phyloP scores from a whole-genome alignment of 2,329 filamentous ascomycete species.

The Colletotrichum nymphaeae region DNA sequence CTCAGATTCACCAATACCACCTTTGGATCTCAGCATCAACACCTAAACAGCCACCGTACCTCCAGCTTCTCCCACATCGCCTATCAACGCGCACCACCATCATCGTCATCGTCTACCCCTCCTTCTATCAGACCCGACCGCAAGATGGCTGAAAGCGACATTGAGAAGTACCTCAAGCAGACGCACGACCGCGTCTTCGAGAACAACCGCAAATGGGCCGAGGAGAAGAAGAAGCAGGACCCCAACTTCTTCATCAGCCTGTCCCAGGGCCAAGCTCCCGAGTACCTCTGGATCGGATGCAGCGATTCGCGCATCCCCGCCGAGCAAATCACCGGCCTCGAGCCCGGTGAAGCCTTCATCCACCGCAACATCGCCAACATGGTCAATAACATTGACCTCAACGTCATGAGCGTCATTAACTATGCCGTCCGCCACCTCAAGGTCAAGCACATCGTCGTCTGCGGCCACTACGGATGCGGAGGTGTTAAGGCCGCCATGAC shows the following conservation, averaged over 20 bases:
- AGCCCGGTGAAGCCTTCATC: conserved; percentile 92
- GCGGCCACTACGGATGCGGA: conserved; percentile 83
- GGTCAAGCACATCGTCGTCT: conserved; percentile 84
- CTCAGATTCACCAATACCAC: neutral
- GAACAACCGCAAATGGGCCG: conserved; percentile 75
- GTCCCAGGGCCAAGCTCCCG: conserved; percentile 72
- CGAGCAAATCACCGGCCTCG: conserved; percentile 83
- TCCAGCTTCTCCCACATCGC: conserved; percentile 16
- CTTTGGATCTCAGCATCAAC: neutral
- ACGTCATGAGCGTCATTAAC: conserved; percentile 83
- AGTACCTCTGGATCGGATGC: conserved; percentile 91
- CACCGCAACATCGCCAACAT: conserved; percentile 97
- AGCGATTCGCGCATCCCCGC: conserved; percentile 93
- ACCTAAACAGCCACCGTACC: neutral
- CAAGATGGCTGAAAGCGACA: conserved; percentile 37
- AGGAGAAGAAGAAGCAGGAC: conserved; percentile 66
- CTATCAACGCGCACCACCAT: neutral
- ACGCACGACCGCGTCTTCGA: conserved; percentile 76
- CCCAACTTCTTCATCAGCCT: conserved; percentile 75
- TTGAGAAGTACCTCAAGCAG: conserved; percentile 65
- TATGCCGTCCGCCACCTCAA: conserved; percentile 86
- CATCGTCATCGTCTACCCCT: neutral
- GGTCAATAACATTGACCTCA: conserved; percentile 82
- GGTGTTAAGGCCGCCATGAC: conserved; percentile 82
- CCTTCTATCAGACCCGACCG: conserved; percentile 9